Evolutionary conservation across 2,329 filamentous ascomycete species (phyloP).

Genomic region (Fusarium beomiforme): DNA sequence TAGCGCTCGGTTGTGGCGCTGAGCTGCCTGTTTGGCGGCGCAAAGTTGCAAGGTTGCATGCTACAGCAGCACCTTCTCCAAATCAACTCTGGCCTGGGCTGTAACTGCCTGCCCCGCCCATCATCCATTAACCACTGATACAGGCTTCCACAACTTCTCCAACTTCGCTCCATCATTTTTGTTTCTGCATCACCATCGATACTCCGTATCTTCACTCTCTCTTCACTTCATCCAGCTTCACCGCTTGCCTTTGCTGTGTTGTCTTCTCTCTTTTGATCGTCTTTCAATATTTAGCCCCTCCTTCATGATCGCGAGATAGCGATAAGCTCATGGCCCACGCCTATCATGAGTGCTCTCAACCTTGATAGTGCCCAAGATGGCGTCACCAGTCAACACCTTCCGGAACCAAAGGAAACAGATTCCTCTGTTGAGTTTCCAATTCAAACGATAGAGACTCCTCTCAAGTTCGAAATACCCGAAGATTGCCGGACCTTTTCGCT

Average conservation of each 20-base stretch:
- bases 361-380: slow-evolving; percentile 4
- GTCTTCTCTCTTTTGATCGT: neutral
- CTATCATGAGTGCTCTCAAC: slow-evolving; percentile 30
- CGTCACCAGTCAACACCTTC: neutral
- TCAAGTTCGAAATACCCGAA: slow-evolving; percentile 48
- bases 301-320: slow-evolving; percentile 29
- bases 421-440: neutral
- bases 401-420: neutral
- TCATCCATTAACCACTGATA: neutral
- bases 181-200: slow-evolving; percentile 27
- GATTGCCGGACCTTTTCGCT: slow-evolving; percentile 45
- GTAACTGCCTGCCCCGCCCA: slow-evolving; percentile 18
- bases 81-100: neutral
- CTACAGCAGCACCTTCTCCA: neutral
- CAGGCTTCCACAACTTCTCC: slow-evolving; percentile 19
- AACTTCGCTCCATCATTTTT: slow-evolving; percentile 20
- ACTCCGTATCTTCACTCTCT: slow-evolving; percentile 27
- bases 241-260: neutral
- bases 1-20: slow-evolving; percentile 9
- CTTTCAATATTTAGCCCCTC: slow-evolving; percentile 12
- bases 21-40: slow-evolving; percentile 17
- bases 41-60: neutral
- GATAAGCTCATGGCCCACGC: slow-evolving; percentile 35
- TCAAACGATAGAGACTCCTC: neutral
- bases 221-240: neutral